These are phyloP conservation scores for Globisporangium cystogenes DNA, from an alignment of 352 stramenopile species.

Conservation along the genomic window DNA sequence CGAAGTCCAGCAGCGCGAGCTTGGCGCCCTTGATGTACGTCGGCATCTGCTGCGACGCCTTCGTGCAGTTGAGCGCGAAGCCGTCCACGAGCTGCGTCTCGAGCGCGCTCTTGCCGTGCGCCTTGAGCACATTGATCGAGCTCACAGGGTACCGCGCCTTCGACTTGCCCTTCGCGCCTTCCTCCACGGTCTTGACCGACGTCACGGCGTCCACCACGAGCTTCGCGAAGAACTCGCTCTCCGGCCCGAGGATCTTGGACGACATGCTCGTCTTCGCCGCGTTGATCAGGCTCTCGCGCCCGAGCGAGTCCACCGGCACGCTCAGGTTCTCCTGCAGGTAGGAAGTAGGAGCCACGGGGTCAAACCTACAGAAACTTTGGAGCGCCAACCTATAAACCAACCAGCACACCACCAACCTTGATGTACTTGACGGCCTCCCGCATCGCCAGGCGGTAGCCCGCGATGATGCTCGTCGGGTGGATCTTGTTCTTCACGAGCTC, in stretches of 20 bases:
- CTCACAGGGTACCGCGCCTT: slow-evolving; percentile 95
- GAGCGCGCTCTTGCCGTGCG: slow-evolving; percentile 86
- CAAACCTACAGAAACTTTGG: background rate
- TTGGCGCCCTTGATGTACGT: slow-evolving; percentile 91
- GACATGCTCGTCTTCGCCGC: slow-evolving; percentile 98
- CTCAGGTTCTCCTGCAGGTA: slow-evolving; percentile 88
- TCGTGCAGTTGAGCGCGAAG: slow-evolving; percentile 97
- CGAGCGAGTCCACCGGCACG: slow-evolving; percentile 93
- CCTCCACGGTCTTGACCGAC: slow-evolving; percentile 92
- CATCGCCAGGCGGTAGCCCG: slow-evolving; percentile 98
- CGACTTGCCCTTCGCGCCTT: slow-evolving; percentile 74
- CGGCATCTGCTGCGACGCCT: slow-evolving; percentile 98
- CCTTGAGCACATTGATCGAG: slow-evolving; percentile 99
- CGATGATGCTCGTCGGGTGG: slow-evolving; percentile 99
- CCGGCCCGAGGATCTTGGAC: slow-evolving; percentile 98
- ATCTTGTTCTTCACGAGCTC: slow-evolving; percentile 98
- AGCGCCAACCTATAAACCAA: background rate
- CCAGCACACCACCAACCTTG: slow-evolving; percentile 47
- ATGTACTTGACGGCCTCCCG: slow-evolving; percentile 99
- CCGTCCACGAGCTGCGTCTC: slow-evolving; percentile 91
- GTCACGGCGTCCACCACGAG: slow-evolving; percentile 97
- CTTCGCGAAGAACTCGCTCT: slow-evolving; percentile 97
- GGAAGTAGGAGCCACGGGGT: background rate
- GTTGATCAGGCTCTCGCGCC: slow-evolving; percentile 94
- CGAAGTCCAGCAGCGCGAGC: slow-evolving; percentile 99